Conservation (phyloP, 2,329 filamentous ascomycete genomes). For the Pseudocercospora pini-densiflorae region DNA sequence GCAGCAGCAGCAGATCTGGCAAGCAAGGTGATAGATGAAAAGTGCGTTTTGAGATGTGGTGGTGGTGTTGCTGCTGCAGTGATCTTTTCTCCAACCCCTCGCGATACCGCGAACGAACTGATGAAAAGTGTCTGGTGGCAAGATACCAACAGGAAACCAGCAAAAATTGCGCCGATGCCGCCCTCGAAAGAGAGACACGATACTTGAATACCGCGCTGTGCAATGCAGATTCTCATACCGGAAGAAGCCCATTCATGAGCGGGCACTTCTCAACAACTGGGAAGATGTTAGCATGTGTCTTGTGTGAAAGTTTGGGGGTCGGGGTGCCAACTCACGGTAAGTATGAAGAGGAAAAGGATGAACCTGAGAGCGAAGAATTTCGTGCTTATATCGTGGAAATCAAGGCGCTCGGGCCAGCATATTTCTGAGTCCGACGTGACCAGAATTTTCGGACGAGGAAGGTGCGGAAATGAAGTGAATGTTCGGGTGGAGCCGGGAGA, state of each 20-base stretch:
- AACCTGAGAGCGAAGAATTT: neutral
- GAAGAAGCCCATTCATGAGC: conserved; percentile 7
- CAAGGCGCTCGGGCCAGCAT: neutral
- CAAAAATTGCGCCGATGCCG: conserved; percentile 19
- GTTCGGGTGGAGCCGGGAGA: neutral
- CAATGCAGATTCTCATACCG: conserved; percentile 8
- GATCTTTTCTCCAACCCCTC: conserved; percentile 16
- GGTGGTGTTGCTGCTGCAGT: too few species aligned
- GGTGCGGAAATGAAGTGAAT: neutral
- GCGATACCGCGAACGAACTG: neutral
- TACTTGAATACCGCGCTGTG: conserved; percentile 5
- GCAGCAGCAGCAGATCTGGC: too few species aligned
- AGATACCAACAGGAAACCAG: conserved; percentile 2
- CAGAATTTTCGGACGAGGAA: neutral
- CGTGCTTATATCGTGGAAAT: neutral
- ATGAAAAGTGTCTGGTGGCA: too few species aligned
- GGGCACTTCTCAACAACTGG: neutral
- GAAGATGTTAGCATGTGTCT: neutral
- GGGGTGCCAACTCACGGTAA: neutral
- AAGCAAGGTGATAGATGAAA: too few species aligned
- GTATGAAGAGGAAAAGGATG: conserved; percentile 5
- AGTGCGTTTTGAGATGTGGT: neutral
- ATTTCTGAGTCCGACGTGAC: neutral
- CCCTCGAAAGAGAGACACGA: conserved; percentile 10
- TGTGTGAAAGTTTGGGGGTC: neutral